Evolutionary conservation across 1,284 basidiomycete species (phyloP).

Genomic region (Polyporus tsugae): DNA sequence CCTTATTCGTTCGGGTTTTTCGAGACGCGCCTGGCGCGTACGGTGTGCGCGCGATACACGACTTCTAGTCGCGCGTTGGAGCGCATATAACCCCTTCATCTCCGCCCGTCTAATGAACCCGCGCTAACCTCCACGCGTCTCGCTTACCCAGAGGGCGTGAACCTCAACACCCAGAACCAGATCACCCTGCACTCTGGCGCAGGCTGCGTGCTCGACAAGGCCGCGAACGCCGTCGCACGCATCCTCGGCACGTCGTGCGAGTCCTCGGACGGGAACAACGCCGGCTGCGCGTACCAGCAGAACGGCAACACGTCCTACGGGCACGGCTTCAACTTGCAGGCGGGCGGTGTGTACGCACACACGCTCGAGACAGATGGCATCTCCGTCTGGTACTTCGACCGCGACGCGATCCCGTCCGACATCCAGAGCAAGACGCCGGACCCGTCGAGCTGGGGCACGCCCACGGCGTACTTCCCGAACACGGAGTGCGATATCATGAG

Average conservation of each 20-base stretch:
- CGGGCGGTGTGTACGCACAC: constrained; percentile 83
- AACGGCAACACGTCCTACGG: constrained; percentile 67
- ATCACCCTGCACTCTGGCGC: constrained; percentile 72
- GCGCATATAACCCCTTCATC: not conserved
- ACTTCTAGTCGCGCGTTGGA: not conserved
- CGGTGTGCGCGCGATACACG: not conserved
- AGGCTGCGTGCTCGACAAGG: constrained; percentile 59
- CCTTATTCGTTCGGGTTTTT: not conserved
- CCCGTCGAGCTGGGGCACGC: constrained; percentile 73
- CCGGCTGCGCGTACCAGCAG: constrained; percentile 74
- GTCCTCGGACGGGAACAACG: constrained; percentile 57
- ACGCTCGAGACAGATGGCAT: constrained; percentile 75
- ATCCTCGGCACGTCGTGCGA: constrained; percentile 55
- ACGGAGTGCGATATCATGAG: constrained; percentile 62
- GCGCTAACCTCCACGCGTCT: not conserved
- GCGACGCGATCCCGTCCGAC: constrained; percentile 73
- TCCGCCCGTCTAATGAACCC: not conserved
- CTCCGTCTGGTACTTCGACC: constrained; percentile 81
- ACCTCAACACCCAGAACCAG: constrained; percentile 65
- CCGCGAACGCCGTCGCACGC: constrained; percentile 41
- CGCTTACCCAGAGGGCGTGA: constrained; percentile 63
- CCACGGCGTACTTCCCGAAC: constrained; percentile 71
- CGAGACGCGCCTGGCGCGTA: not conserved
- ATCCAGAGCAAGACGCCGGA: constrained; percentile 64
- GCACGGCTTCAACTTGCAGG: constrained; percentile 67